These are phyloP conservation scores for Pisolithus orientalis DNA, from an alignment of 768 basidiomycete genomes.

Conservation along the genomic window DNA sequence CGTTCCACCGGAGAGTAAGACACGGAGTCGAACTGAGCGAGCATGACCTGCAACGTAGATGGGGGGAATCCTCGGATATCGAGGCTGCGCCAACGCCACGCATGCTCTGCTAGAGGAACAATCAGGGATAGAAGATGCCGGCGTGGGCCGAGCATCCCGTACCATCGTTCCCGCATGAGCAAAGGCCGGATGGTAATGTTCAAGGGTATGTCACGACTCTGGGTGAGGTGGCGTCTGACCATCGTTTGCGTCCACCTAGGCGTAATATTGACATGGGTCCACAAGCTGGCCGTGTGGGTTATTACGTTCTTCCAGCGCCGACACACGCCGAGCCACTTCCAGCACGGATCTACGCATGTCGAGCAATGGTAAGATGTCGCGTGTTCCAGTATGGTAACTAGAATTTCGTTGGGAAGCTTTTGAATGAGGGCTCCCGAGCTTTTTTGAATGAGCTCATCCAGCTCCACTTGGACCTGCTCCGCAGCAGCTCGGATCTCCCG, in stretches of 20 bases:
- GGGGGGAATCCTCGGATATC: constrained; percentile 1
- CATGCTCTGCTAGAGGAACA: background rate
- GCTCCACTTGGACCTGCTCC: background rate
- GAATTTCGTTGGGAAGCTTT: background rate
- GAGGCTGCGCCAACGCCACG: background rate
- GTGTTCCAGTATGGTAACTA: background rate
- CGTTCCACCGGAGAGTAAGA: background rate
- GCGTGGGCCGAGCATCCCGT: background rate
- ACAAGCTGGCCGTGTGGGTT: background rate
- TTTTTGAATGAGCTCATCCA: background rate
- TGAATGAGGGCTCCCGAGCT: background rate
- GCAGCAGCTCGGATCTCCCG: background rate
- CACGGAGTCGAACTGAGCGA: background rate
- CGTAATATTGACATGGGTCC: constrained; percentile 1
- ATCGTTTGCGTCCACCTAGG: background rate
- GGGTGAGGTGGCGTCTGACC: background rate
- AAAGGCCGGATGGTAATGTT: background rate
- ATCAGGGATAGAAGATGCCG: background rate
- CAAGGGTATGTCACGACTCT: background rate
- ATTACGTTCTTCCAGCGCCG: constrained; percentile 2
- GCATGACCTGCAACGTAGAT: background rate
- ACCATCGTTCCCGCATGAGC: background rate
- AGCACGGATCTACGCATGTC: background rate
- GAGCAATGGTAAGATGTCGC: background rate
- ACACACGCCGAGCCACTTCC: constrained; percentile 3